phyloP scores from a whole-genome alignment of 768 basidiomycete species.

The Psilocybe subaeruginosa region DNA sequence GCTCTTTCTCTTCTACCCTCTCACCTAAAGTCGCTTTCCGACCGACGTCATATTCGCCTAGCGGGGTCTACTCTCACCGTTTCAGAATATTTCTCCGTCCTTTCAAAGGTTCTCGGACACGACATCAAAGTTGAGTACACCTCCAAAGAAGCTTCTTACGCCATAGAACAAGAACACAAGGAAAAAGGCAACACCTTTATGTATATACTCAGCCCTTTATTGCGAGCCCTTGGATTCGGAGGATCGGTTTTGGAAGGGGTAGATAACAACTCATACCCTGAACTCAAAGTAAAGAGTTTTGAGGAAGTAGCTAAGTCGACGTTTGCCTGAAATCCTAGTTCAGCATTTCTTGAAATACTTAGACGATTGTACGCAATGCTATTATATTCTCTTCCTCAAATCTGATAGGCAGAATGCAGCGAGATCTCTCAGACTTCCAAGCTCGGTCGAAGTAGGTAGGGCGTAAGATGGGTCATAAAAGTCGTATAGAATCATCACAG shows the following conservation, averaged over 20 bases:
- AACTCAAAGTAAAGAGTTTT: conserved; percentile 6
- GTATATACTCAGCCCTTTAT: neutral
- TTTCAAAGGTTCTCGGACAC: conserved; percentile 10
- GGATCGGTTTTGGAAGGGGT: neutral
- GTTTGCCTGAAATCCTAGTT: neutral
- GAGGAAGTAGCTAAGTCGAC: conserved; percentile 4
- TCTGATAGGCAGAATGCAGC: too few species aligned
- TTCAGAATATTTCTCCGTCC: neutral
- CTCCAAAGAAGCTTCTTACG: conserved; percentile 8
- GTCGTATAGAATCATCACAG: neutral
- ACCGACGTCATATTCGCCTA: conserved; percentile 11
- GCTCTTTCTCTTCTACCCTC: conserved; percentile 6
- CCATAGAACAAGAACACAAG: conserved; percentile 7
- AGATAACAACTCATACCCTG: conserved; percentile 8
- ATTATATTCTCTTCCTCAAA: too few species aligned
- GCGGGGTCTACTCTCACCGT: conserved; percentile 1
- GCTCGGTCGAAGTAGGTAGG: too few species aligned
- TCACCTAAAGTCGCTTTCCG: conserved; percentile 9
- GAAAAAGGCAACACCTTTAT: conserved; percentile 1
- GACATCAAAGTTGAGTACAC: conserved; percentile 5
- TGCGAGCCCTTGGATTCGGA: conserved; percentile 10
- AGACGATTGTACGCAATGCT: too few species aligned
- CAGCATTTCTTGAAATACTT: too few species aligned
- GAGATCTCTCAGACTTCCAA: too few species aligned
- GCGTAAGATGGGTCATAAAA: neutral